A percentile compares a stretch with the other conserved stretches of the same genome.
phyloP scores from a whole-genome alignment of 495 filamentous ascomycete species.

The Podospora didyma region DNA sequence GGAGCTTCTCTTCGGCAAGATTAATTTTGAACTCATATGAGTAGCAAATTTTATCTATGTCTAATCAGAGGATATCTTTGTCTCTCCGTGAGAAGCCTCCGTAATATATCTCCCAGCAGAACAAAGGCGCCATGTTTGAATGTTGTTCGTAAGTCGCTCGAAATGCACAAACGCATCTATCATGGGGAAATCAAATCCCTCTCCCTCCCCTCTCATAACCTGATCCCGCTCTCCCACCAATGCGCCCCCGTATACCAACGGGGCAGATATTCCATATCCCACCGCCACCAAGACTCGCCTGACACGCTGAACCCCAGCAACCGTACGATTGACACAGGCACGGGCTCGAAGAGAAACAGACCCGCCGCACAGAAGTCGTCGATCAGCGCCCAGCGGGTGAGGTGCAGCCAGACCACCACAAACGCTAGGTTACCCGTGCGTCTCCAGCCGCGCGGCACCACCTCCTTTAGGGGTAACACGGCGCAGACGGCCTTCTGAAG shows the following conservation, averaged over 20 bases:
- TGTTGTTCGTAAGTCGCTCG: too few relatives aligned
- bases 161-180: too few relatives aligned
- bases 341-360: constrained; percentile 63
- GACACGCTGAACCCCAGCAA: constrained; percentile 43
- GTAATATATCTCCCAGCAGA: too few relatives aligned
- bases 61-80: too few relatives aligned
- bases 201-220: constrained; percentile 35
- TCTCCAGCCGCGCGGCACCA: constrained; percentile 32
- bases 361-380: constrained; percentile 62
- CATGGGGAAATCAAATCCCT: too few relatives aligned
- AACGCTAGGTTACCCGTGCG: constrained; percentile 50
- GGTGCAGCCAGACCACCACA: constrained; percentile 53
- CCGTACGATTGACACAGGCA: constrained; percentile 60
- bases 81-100: too few relatives aligned
- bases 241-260: constrained; percentile 43
- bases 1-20: too few relatives aligned
- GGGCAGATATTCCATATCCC: constrained; percentile 43
- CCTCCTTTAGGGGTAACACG: background rate
- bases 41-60: too few relatives aligned
- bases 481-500: constrained; percentile 35
- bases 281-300: constrained; percentile 56
- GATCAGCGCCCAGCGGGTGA: constrained; percentile 47
- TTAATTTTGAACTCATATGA: too few relatives aligned
- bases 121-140: too few relatives aligned
- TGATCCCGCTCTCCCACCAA: constrained; percentile 65